These are phyloP conservation scores for Vicia faba DNA, from an alignment of 306 rosid genomes.

Conservation along the genomic window DNA sequence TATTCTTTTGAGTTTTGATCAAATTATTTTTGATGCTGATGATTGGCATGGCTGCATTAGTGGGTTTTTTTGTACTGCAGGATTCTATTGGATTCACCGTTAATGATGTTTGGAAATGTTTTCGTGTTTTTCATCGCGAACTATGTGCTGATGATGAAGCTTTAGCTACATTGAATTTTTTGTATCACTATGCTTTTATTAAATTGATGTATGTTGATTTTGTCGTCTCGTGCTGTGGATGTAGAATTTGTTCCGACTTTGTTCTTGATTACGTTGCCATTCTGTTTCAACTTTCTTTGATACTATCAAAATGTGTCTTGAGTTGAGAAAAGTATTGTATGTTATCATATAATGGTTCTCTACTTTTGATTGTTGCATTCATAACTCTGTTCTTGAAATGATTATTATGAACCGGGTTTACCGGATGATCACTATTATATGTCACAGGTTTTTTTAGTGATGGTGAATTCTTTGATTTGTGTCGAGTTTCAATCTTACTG, in stretches of 20 bases:
- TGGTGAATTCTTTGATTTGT: constrained; percentile 7
- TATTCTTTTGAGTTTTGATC: constrained; percentile 12
- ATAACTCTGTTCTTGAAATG: constrained; percentile 26
- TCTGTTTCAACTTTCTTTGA: constrained; percentile 15
- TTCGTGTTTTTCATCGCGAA: constrained; percentile 3
- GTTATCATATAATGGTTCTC: constrained; percentile 17
- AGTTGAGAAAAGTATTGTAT: constrained; percentile 4
- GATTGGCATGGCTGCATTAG: constrained; percentile 39
- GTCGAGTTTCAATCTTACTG: constrained; percentile 24
- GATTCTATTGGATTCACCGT: constrained; percentile 28
- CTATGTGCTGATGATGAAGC: constrained; percentile 28
- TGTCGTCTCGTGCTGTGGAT: constrained; percentile 19
- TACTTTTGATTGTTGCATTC: constrained; percentile 20
- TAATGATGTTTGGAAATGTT: constrained; percentile 33
- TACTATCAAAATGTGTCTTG: not conserved
- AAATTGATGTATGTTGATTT: constrained; percentile 15
- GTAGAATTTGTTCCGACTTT: constrained; percentile 13
- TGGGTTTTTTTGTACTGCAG: constrained; percentile 35
- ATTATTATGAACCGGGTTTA: constrained; percentile 4
- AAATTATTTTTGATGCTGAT: constrained; percentile 21
- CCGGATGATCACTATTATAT: constrained; percentile 2
- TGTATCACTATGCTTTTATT: constrained; percentile 8
- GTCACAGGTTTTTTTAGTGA: constrained; percentile 20
- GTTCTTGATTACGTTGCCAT: not conserved
- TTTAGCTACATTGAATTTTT: constrained; percentile 27